phyloP scores from a whole-genome alignment of 1,284 basidiomycete genomes.

The Vanrija humicola region DNA sequence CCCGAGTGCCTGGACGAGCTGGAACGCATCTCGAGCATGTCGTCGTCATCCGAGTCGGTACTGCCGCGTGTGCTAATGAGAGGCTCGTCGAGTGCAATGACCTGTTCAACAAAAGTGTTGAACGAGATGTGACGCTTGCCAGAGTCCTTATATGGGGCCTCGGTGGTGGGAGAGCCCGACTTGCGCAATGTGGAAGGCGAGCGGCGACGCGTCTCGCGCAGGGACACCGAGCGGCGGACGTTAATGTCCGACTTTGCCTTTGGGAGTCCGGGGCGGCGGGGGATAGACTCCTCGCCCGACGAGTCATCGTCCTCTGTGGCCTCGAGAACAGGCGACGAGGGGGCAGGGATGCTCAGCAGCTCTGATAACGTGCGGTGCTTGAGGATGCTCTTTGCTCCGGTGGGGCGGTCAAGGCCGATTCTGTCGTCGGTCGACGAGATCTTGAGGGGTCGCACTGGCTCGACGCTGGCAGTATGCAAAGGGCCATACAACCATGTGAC shows the following conservation, averaged over 20 bases:
- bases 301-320: slow-evolving; percentile 20
- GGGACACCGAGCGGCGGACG: too few species aligned
- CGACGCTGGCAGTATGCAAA: slow-evolving; percentile 75
- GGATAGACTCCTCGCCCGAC: not conserved
- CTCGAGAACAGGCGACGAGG: slow-evolving; percentile 45
- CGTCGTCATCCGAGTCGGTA: slow-evolving; percentile 54
- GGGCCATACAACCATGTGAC: slow-evolving; percentile 99
- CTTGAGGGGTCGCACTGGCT: slow-evolving; percentile 58
- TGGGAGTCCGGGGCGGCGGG: slow-evolving; percentile 24
- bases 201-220: slow-evolving; percentile 6
- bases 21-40: slow-evolving; percentile 63
- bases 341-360: slow-evolving; percentile 60
- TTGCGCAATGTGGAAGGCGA: slow-evolving; percentile 9
- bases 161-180: slow-evolving; percentile 7
- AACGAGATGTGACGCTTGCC: slow-evolving; percentile 84
- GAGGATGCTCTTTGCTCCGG: slow-evolving; percentile 78
- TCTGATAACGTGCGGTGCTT: slow-evolving; percentile 93
- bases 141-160: not conserved
- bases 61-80: slow-evolving; percentile 23
- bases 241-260: too few species aligned
- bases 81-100: slow-evolving; percentile 74
- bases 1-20: slow-evolving; percentile 8
- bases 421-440: slow-evolving; percentile 55
- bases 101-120: slow-evolving; percentile 97
- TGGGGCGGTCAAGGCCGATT: slow-evolving; percentile 52